phyloP scores from a whole-genome alignment of 768 basidiomycete species.

The Suillus occidentalis region DNA sequence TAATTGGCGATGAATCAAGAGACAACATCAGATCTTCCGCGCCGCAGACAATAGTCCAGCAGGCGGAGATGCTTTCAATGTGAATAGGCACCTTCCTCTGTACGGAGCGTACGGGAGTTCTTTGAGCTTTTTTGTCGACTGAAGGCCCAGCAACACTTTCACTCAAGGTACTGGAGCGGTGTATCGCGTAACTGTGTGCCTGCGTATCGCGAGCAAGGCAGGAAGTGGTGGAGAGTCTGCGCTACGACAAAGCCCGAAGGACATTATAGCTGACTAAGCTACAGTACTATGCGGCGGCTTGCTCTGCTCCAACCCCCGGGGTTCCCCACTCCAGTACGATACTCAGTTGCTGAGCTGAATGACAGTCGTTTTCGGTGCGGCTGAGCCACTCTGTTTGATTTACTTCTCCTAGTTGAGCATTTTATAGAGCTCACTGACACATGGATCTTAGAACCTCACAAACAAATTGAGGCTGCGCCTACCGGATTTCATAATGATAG shows the following conservation, averaged over 20 bases:
- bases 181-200: no score
- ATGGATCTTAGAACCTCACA: not conserved
- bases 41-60: conserved; percentile 12
- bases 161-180: no score
- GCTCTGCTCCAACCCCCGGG: no score
- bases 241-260: no score
- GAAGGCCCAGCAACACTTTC: not conserved
- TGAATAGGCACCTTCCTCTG: not conserved
- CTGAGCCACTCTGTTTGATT: not conserved
- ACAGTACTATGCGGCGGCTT: no score
- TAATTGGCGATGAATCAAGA: conserved; percentile 7
- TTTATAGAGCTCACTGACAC: not conserved
- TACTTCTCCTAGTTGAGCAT: not conserved
- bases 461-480: not conserved
- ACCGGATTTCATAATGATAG: not conserved
- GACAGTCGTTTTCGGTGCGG: not conserved
- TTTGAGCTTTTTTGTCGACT: not conserved
- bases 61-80: not conserved
- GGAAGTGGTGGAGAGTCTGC: no score
- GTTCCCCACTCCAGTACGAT: no score
- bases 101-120: not conserved
- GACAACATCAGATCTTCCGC: conserved; percentile 38
- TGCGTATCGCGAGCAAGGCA: no score
- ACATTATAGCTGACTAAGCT: no score
- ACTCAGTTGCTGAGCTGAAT: not conserved